A percentile compares a stretch with the other conserved stretches of the same genome.
These are phyloP conservation scores for Saccharomyces kudriavzevii DNA, from an alignment of 805 yeast species.

Conservation along the genomic window DNA sequence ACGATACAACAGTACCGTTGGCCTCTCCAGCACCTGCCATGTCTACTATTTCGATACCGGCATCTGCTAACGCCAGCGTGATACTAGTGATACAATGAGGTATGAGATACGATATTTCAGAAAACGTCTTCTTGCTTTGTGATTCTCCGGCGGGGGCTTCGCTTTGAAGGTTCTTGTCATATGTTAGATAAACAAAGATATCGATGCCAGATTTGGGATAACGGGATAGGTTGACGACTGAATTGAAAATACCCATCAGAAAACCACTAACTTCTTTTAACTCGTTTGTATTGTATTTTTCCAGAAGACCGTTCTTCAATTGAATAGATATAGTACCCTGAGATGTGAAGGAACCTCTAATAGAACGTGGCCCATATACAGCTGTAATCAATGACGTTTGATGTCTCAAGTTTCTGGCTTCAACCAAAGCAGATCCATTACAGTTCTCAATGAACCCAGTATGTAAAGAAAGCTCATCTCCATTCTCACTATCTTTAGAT, in stretches of 20 bases:
- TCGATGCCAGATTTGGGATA: slow-evolving; percentile 90
- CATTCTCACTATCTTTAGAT: slow-evolving; percentile 8
- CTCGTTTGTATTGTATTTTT: slow-evolving; percentile 18
- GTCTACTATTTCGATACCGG: slow-evolving; percentile 74
- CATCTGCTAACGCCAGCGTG: slow-evolving; percentile 71
- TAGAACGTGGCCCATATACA: slow-evolving; percentile 86
- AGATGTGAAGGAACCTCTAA: slow-evolving; percentile 61
- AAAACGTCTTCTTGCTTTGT: slow-evolving; percentile 23
- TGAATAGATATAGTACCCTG: slow-evolving; percentile 57
- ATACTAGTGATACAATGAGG: slow-evolving; percentile 35
- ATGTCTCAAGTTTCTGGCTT: slow-evolving; percentile 39
- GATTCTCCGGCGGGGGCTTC: slow-evolving; percentile 5
- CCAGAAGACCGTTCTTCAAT: slow-evolving; percentile 31
- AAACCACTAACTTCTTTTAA: slow-evolving; percentile 38
- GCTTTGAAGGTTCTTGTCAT: slow-evolving; percentile 28
- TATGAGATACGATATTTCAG: slow-evolving; percentile 33
- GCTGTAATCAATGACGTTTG: slow-evolving; percentile 48
- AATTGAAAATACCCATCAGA: slow-evolving; percentile 32
- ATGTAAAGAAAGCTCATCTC: slow-evolving; percentile 40
- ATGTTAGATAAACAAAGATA: slow-evolving; percentile 58
- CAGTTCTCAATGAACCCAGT: slow-evolving; percentile 63
- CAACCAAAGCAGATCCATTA: slow-evolving; percentile 78
- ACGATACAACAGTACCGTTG: slow-evolving; percentile 40
- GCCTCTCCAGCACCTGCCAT: slow-evolving; percentile 59
- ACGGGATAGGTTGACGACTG: slow-evolving; percentile 42